Conservation (phyloP, 495 filamentous ascomycete species). For the Rhypophila decipiens region DNA sequence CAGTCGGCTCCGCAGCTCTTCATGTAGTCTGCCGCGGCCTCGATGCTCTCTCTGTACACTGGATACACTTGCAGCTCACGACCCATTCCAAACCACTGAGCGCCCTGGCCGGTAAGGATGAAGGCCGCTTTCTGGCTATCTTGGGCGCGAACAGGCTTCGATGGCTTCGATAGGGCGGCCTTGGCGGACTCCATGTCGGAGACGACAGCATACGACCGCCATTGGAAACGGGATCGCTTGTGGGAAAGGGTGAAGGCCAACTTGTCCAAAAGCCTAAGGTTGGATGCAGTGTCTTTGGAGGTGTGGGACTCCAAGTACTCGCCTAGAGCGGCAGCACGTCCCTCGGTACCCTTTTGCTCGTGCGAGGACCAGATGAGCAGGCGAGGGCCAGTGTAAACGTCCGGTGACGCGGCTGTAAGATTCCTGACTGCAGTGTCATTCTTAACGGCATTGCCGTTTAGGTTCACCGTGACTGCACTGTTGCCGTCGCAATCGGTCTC, state of each 20-base stretch:
- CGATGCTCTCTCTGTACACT: conserved; percentile 15
- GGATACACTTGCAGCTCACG: conserved; percentile 26
- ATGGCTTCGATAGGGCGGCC: conserved; percentile 5
- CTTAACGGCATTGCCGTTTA: no score
- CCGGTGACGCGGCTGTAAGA: no score
- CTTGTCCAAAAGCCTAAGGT: conserved; percentile 4
- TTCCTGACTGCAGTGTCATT: no score
- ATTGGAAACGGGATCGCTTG: conserved; percentile 16
- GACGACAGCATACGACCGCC: conserved; percentile 21
- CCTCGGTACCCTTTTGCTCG: conserved; percentile 18
- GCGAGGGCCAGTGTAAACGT: neutral
- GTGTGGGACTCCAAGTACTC: conserved; percentile 11
- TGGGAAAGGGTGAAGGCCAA: conserved; percentile 24
- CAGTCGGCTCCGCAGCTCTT: conserved; percentile 19
- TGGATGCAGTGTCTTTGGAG: conserved; percentile 1
- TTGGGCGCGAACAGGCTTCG: no score
- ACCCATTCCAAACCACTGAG: conserved; percentile 44
- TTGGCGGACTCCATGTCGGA: no score
- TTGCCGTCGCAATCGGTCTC: neutral
- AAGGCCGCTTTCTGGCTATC: conserved; percentile 10
- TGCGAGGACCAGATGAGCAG: conserved; percentile 24
- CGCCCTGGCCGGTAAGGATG: conserved; percentile 27
- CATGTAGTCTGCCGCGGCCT: conserved; percentile 16
- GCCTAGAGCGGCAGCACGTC: neutral
- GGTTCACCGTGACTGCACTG: conserved; percentile 11